phyloP scores from a whole-genome alignment of 1,139 yeast genomes.

The Protomyces arabidopsidicola region DNA sequence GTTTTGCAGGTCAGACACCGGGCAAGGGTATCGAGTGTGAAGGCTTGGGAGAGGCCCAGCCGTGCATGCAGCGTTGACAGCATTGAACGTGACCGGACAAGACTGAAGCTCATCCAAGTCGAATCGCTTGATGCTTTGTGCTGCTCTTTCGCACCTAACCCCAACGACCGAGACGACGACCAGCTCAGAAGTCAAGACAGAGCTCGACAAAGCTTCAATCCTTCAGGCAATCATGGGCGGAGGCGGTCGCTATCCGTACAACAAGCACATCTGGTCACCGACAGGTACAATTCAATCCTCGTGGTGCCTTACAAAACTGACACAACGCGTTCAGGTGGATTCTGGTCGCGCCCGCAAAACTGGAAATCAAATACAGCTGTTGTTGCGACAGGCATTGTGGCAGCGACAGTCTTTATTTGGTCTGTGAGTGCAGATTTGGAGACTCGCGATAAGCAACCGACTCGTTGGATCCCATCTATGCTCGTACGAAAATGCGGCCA shows the following conservation, averaged over 20 bases:
- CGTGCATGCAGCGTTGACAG: slow-evolving; percentile 77
- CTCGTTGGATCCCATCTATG: slow-evolving; percentile 26
- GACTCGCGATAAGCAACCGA: slow-evolving; percentile 25
- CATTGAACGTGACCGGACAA: slow-evolving; percentile 34
- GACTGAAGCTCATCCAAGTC: too few relatives aligned
- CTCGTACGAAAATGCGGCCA: background rate
- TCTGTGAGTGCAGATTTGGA: slow-evolving; percentile 19
- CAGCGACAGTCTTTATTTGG: slow-evolving; percentile 24
- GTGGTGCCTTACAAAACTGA: background rate
- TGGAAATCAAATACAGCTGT: slow-evolving; percentile 42
- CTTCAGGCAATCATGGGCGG: slow-evolving; percentile 1
- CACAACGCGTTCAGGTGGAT: slow-evolving; percentile 39
- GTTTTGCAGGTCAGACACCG: slow-evolving; percentile 64
- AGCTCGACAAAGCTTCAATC: too few relatives aligned
- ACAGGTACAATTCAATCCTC: slow-evolving; percentile 29
- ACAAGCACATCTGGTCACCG: slow-evolving; percentile 35
- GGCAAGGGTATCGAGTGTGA: slow-evolving; percentile 65
- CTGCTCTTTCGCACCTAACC: too few relatives aligned
- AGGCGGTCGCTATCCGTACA: slow-evolving; percentile 15
- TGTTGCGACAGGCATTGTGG: slow-evolving; percentile 16
- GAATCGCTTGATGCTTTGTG: too few relatives aligned
- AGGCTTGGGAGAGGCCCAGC: slow-evolving; percentile 50
- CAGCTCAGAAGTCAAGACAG: too few relatives aligned
- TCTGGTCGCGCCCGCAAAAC: slow-evolving; percentile 47
- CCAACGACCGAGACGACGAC: too few relatives aligned